Evolutionary conservation across 495 filamentous ascomycete genomes (phyloP).

Genomic region (Talaromyces ruber): DNA sequence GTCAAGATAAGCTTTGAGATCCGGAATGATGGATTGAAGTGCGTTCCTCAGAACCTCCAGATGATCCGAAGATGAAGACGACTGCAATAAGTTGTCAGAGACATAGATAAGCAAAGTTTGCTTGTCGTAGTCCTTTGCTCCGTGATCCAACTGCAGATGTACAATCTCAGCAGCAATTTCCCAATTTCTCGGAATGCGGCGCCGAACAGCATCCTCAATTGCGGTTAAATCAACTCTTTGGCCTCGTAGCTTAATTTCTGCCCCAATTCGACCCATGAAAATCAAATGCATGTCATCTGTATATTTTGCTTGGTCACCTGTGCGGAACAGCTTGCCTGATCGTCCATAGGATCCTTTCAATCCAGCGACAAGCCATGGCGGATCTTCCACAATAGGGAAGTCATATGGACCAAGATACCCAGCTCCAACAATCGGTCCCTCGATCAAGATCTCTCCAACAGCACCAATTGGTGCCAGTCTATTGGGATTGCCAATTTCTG

Average conservation of each 20-base stretch:
- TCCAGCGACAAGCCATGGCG: slow-evolving; percentile 18
- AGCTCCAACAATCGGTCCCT: slow-evolving; percentile 31
- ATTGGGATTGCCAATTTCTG: slow-evolving; percentile 37
- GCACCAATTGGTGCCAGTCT: slow-evolving; percentile 41
- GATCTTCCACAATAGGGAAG: slow-evolving; percentile 2
- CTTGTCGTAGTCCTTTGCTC: not conserved
- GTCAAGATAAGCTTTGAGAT: too few species aligned
- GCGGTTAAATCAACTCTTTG: slow-evolving; percentile 46
- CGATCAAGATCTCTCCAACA: slow-evolving; percentile 51
- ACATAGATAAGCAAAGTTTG: not conserved
- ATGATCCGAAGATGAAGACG: not conserved
- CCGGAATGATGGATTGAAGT: too few species aligned
- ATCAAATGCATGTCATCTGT: slow-evolving; percentile 31
- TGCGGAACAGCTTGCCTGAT: slow-evolving; percentile 39
- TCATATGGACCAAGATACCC: slow-evolving; percentile 9
- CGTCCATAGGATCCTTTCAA: slow-evolving; percentile 30
- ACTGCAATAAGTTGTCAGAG: not conserved
- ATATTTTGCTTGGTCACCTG: slow-evolving; percentile 44
- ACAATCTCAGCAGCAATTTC: slow-evolving; percentile 7
- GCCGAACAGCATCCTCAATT: slow-evolving; percentile 36
- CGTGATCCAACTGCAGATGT: not conserved
- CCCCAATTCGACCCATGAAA: slow-evolving; percentile 42
- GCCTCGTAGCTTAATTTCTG: slow-evolving; percentile 45
- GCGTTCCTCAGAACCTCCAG: too few species aligned
- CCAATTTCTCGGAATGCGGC: not conserved